A percentile compares a stretch with the other conserved stretches of the same genome.
These are phyloP conservation scores for Prorocentrum cordatum DNA, from an alignment of 169 alveolate genomes.

Conservation along the genomic window DNA sequence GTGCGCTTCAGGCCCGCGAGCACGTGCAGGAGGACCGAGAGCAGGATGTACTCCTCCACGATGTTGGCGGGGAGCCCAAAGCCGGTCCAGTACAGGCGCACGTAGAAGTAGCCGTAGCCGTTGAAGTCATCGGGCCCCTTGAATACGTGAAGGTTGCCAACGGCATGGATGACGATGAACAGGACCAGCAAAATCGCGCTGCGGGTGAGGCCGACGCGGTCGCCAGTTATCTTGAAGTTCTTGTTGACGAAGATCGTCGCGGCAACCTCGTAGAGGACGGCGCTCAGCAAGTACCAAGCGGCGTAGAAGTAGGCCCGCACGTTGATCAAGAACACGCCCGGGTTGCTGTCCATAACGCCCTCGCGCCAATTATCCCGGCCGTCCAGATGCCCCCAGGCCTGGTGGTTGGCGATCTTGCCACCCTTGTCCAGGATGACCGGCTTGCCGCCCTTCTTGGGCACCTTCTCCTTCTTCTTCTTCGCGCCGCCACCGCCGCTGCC, in stretches of 20 bases:
- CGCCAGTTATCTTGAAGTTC: slow-evolving; percentile 69
- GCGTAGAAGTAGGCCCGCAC: slow-evolving; percentile 49
- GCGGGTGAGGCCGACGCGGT: slow-evolving; percentile 70
- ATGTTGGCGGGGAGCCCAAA: slow-evolving; percentile 56
- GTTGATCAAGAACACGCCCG: slow-evolving; percentile 26
- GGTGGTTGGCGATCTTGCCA: slow-evolving; percentile 11
- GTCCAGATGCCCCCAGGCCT: slow-evolving; percentile 19
- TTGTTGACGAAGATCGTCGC: slow-evolving; percentile 54
- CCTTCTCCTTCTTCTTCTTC: too few relatives aligned
- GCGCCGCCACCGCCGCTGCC: slow-evolving; percentile 47
- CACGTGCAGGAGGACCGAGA: slow-evolving; percentile 44
- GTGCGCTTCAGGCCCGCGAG: slow-evolving; percentile 49
- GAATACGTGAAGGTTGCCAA: slow-evolving; percentile 72
- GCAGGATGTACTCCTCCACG: slow-evolving; percentile 57
- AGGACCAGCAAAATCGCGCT: slow-evolving; percentile 70
- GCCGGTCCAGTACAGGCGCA: slow-evolving; percentile 63
- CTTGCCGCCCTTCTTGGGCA: too few relatives aligned
- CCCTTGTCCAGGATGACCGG: too few relatives aligned
- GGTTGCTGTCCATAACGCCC: background rate
- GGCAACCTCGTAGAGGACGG: slow-evolving; percentile 42
- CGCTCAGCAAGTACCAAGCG: slow-evolving; percentile 13
- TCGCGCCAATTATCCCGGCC: slow-evolving; percentile 21
- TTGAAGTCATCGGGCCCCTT: slow-evolving; percentile 60
- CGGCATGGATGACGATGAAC: slow-evolving; percentile 70
- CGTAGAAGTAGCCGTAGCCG: slow-evolving; percentile 65